Evolutionary conservation across 352 stramenopile species (phyloP), one percentile per base, ranked within the genome.

Genomic region (Saprolegnia diclina): DNA sequence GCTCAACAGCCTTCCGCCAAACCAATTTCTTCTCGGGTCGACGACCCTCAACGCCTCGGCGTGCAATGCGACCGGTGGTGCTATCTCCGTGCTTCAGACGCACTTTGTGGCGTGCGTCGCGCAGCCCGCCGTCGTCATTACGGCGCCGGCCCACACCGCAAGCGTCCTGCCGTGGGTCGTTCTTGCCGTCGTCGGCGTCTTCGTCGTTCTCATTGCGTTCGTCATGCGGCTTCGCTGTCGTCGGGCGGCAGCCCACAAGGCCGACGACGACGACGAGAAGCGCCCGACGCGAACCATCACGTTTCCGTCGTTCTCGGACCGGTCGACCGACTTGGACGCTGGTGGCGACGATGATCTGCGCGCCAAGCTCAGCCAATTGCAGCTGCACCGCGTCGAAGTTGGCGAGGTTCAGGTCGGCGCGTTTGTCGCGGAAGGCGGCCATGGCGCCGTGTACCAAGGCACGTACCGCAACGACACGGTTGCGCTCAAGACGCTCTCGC

Each of bases 401-500:
- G 22, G 88, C 91, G 53, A 72, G 83, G 44, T 90, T 90, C 74
- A 80, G 76, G 19, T 81, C 82, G 35, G 69, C 91, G 53, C 89
- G 86, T 64, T 91, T 89, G 66, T 90, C 82, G 50, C 83, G 83
- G 16, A 76, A 91, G 44, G 68, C 91, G 13, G 82, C 81, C 9
- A 90, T 89, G 42, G 42, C 42, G 42, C 42, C 42, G 42, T 48
- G 42, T 48, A n/a, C 10, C 13, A 90, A 19, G 83, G 85, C 11
- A 83, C 90, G 71, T 90, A 89, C 57, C 81, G 91, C 65, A 72
- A 76, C 40, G 75, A 80, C 4, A 88, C 89, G 64, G 83, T 93
- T 13, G 85, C 85, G 5, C 82, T 93, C 70, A 93, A 93, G 72
- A 78, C 82, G 7, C 88, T 94, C 24, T 45, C 91, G 56, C 83